Base-by-base conservation (phyloP, 1,284 basidiomycete species). In the Ustilago crameri region DNA sequence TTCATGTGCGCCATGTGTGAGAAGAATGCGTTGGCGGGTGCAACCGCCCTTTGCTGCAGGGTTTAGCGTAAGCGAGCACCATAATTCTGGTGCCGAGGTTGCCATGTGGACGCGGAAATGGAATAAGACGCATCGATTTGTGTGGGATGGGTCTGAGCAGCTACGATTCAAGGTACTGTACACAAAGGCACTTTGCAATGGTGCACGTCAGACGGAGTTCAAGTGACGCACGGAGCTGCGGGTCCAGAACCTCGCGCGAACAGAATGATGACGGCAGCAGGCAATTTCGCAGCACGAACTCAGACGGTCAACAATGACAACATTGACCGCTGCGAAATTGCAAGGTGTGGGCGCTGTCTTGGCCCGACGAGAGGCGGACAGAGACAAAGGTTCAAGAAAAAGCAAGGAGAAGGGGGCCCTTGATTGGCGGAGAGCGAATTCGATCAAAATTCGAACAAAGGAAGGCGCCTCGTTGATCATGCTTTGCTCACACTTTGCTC, bases 31-130 rank as follows among this genome's bases (percentile, higher is more conserved):
- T 23, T 8, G 43, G 12, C 27, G 23, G 24, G 4, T 14, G 22
- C 23, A 26, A 27, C 23, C 23, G 41, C 7, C n/a, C n/a, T 43
- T 18, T 8, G 14, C 40, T 53, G 62, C 62, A 65, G 62, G 62
- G 55, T 58, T 44, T 37, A 45, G 7, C 46, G 48, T 34, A 56
- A 17, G 42, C 54, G 51, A 59, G 55, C 30, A 42, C 42, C 56
- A 15, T 51, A 54, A 46, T 1, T 51, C 20, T 54, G 62, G 62
- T 47, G 56, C 56, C 62, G 62, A 65, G 56, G 38, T 30, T 65
- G 56, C 63, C 63, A 59, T 59, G 63, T 65, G 63, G 27, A 49
- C 51, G 41, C 22, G 20, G 41, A 42, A 42, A 18, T 15, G 15
- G 18, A 40, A 40, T 20, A 40, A 40, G 30, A 30, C 30, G 30